Conservation (phyloP, 2,329 filamentous ascomycete species). For the Fusarium proliferatum region DNA sequence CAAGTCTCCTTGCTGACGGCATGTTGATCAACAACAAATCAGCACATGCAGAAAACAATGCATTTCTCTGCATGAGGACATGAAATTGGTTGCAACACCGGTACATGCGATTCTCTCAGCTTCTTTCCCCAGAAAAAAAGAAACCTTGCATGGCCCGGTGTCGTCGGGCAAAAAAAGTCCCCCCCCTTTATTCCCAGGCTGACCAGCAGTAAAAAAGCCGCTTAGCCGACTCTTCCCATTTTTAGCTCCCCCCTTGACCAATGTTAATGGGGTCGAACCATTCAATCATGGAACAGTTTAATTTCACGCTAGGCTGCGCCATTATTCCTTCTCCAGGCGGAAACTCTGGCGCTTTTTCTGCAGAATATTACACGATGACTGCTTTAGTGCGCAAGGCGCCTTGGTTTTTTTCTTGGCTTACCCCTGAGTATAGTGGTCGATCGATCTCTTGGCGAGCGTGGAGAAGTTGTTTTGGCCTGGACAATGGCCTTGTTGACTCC, state of each 20-base stretch:
- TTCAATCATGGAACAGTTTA: not conserved
- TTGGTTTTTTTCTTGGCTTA: constrained; percentile 13
- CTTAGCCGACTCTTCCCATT: constrained; percentile 13
- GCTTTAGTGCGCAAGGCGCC: not conserved
- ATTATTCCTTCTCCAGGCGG: constrained; percentile 3
- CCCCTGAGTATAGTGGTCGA: constrained; percentile 27
- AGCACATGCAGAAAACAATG: not conserved
- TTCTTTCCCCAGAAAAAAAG: constrained; percentile 22
- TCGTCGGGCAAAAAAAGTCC: not conserved
- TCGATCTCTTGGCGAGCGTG: constrained; percentile 28
- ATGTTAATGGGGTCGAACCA: not conserved
- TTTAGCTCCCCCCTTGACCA: not conserved
- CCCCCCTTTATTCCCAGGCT: not conserved
- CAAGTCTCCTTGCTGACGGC: not conserved
- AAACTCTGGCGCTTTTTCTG: not conserved
- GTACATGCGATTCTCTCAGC: not conserved
- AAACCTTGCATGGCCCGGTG: not conserved
- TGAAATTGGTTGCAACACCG: not conserved
- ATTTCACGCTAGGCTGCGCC: constrained; percentile 6
- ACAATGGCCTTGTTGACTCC: not conserved
- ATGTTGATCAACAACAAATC: not conserved
- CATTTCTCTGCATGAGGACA: not conserved
- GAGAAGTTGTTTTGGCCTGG: not conserved
- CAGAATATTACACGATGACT: not conserved
- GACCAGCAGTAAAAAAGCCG: not conserved